Evolutionary conservation across 306 rosid genomes (phyloP).

Genomic region (Carpinus viminea): DNA sequence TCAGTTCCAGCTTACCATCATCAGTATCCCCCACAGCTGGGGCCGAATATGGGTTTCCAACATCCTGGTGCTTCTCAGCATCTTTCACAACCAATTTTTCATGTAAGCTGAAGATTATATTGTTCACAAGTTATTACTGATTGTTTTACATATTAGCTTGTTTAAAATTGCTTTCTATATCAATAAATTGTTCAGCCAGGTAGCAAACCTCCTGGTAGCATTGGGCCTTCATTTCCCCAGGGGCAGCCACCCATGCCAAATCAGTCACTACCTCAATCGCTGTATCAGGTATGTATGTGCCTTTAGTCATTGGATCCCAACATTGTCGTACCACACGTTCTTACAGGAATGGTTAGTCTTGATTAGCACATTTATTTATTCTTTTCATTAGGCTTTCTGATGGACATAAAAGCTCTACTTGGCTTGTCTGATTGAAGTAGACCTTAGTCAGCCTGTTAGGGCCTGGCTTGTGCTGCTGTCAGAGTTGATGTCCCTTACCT

Average conservation of each 20-base stretch:
- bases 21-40: slow-evolving; percentile 76
- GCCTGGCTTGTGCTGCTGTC: slow-evolving; percentile 18
- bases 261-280: slow-evolving; percentile 71
- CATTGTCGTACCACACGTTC: slow-evolving; percentile 3
- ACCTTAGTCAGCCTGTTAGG: slow-evolving; percentile 16
- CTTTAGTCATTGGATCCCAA: neutral
- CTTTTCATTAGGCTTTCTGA: neutral
- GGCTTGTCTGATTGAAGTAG: slow-evolving; percentile 7
- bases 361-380: slow-evolving; percentile 11
- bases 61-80: slow-evolving; percentile 72
- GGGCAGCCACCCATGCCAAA: slow-evolving; percentile 59
- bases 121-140: slow-evolving; percentile 17
- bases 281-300: slow-evolving; percentile 63
- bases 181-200: slow-evolving; percentile 61
- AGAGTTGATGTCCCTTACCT: neutral
- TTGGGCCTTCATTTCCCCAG: slow-evolving; percentile 67
- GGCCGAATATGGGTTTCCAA: slow-evolving; percentile 63
- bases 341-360: slow-evolving; percentile 8
- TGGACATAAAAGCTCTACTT: neutral
- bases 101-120: slow-evolving; percentile 59
- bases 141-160: slow-evolving; percentile 10
- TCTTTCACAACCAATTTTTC: slow-evolving; percentile 72
- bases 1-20: slow-evolving; percentile 62
- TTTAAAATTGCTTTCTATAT: slow-evolving; percentile 21
- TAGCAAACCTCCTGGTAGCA: slow-evolving; percentile 58